Base-by-base conservation (phyloP, 176 grass and related monocot species). In the Oryza officinalis region DNA sequence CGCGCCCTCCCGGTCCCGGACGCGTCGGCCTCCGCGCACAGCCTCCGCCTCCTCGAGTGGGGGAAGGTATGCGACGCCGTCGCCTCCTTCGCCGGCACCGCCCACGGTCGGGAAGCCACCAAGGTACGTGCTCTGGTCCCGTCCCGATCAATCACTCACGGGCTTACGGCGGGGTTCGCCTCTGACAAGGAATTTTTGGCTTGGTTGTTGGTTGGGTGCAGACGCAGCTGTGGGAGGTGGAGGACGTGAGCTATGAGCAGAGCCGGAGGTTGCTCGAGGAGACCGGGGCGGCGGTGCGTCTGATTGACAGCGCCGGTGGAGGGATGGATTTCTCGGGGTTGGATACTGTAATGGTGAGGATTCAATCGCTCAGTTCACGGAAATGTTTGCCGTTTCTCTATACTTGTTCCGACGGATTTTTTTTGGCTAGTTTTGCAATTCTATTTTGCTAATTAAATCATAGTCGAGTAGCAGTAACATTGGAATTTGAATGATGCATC, bases 31-130 rank as follows among this genome's bases (percentile, higher is more conserved):
- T 76, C 85, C 63, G 75, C 89, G 46, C 87, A 88, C 57, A 89
- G 87, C 87, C 89, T 94, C 81, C 85, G 76, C 84, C 84, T 94
- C 43, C 84, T 94, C 67, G 89, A 91, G 45, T 94, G 92, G 92
- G 89, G 80, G 84, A 91, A 87, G 68, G 84, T 94, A 10, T 94
- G 92, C 89, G 84, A 79, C 20, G 72, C 87, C 44, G 89, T 94
- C 81, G 87, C 92, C 8, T 76, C 81, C 26, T 94, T 91, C 59
- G 89, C 92, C 4, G 89, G 92, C 81, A 94, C 92, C 40, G 41
- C 45, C 31, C 84, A 89, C 17, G 92, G 89, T 69, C 89, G 89
- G 47, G 78, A 94, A 26, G 84, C 84, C 61, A 79, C 87, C 63
- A 89, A 87, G 92, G 92, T 94, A 72, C 31, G 92, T 91, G 66